phyloP scores from a whole-genome alignment of 2,329 filamentous ascomycete species.

The Cytospora chrysosperma region DNA sequence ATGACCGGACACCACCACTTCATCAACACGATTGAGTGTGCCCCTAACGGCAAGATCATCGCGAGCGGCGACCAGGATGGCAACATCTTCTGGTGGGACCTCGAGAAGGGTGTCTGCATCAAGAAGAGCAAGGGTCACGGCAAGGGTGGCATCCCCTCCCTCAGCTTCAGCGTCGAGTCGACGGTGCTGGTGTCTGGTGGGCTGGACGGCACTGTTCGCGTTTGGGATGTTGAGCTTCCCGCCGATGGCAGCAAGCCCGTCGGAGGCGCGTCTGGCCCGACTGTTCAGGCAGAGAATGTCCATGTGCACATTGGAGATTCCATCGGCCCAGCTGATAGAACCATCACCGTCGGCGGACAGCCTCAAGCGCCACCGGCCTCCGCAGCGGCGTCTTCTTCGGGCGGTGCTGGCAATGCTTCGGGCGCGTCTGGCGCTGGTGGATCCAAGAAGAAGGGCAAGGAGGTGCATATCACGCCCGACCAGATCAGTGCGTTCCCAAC shows the following conservation, averaged over 20 bases:
- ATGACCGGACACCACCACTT: constrained; percentile 90
- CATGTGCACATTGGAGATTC: constrained; percentile 38
- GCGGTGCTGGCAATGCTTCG: constrained; percentile 35
- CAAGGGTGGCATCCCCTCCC: constrained; percentile 88
- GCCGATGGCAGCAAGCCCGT: constrained; percentile 58
- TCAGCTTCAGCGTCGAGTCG: constrained; percentile 92
- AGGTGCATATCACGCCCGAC: constrained; percentile 85
- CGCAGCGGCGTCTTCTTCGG: constrained; percentile 41
- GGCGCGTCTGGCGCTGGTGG: constrained; percentile 30
- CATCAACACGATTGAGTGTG: constrained; percentile 80
- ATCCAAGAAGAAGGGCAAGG: constrained; percentile 78
- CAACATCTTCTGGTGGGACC: constrained; percentile 92
- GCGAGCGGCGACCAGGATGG: constrained; percentile 87
- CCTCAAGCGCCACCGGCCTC: constrained; percentile 30
- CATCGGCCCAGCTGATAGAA: constrained; percentile 34
- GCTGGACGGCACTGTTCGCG: constrained; percentile 85
- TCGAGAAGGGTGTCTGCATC: constrained; percentile 78
- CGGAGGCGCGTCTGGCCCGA: constrained; percentile 20
- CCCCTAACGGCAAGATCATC: constrained; percentile 84
- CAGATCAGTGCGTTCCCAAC: constrained; percentile 94
- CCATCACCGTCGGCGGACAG: constrained; percentile 43
- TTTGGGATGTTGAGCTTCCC: constrained; percentile 86
- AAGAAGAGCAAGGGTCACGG: constrained; percentile 94
- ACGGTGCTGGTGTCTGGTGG: constrained; percentile 87
- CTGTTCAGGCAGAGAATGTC: constrained; percentile 31